These are phyloP conservation scores for Globisporangium camurandrum DNA, from an alignment of 352 stramenopile species.

Conservation along the genomic window DNA sequence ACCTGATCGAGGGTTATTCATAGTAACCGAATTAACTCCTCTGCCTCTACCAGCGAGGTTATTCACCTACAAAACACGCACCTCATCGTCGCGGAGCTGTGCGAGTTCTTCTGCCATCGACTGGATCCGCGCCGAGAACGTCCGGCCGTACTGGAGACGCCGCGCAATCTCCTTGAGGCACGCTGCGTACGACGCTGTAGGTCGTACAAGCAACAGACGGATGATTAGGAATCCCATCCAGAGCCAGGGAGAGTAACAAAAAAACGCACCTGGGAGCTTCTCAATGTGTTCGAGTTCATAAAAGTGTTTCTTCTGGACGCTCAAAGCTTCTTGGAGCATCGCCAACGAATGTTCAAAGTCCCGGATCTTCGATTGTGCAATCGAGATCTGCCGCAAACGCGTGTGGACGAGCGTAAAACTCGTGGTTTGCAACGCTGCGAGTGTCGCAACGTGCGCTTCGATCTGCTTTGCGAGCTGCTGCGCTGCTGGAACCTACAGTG, in stretches of 20 bases:
- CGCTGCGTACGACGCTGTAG: conserved; percentile 59
- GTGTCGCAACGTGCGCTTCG: conserved; percentile 36
- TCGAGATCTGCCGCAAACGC: conserved; percentile 63
- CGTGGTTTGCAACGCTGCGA: conserved; percentile 44
- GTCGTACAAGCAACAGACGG: background rate
- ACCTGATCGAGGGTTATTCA: too few relatives aligned
- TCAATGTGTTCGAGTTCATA: conserved; percentile 80
- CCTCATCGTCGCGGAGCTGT: conserved; percentile 74
- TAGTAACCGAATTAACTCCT: too few relatives aligned
- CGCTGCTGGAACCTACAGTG: conserved; percentile 43
- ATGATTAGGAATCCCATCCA: background rate
- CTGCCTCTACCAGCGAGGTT: too few relatives aligned
- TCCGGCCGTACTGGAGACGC: conserved; percentile 55
- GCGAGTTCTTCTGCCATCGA: conserved; percentile 82
- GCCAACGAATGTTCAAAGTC: conserved; percentile 84
- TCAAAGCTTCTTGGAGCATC: conserved; percentile 70
- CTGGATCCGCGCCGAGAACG: conserved; percentile 78
- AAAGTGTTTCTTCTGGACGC: conserved; percentile 79
- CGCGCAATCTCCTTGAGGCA: conserved; percentile 77
- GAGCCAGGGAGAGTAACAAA: background rate
- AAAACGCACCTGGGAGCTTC: conserved; percentile 51
- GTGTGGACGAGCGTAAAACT: conserved; percentile 53
- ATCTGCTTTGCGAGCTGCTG: conserved; percentile 63
- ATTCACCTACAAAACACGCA: conserved; percentile 7
- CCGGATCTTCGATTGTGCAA: conserved; percentile 81